Evolutionary conservation across 805 yeast species (phyloP).

Genomic region (Candida gorgasii): DNA sequence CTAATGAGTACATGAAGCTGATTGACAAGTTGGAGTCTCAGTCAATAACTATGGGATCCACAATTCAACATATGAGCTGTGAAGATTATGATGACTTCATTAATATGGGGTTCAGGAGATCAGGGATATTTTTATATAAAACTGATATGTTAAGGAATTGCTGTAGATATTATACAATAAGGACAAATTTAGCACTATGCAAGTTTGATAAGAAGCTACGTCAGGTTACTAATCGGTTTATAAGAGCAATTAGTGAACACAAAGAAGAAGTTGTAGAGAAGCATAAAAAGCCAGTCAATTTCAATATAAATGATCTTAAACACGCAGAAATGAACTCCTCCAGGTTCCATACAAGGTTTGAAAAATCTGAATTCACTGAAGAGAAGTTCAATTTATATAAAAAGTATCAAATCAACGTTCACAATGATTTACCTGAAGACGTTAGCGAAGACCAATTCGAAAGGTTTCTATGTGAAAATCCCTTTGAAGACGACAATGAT

Average conservation of each 20-base stretch:
- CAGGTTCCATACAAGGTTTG: constrained; percentile 48
- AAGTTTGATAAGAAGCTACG: constrained; percentile 65
- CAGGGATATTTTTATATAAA: constrained; percentile 65
- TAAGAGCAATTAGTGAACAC: constrained; percentile 31
- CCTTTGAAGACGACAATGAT: constrained; percentile 44
- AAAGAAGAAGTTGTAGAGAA: neutral
- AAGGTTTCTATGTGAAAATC: constrained; percentile 68
- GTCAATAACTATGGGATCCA: constrained; percentile 36
- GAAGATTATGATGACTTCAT: constrained; percentile 63
- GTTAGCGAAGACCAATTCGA: constrained; percentile 50
- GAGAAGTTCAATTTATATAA: constrained; percentile 66
- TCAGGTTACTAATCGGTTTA: constrained; percentile 62
- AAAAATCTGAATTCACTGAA: constrained; percentile 48
- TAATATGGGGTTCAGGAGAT: constrained; percentile 75
- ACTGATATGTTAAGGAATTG: constrained; percentile 73
- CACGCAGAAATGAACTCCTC: constrained; percentile 39
- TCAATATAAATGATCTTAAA: constrained; percentile 33
- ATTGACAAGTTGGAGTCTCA: constrained; percentile 17
- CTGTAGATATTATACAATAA: constrained; percentile 76
- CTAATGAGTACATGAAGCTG: constrained; percentile 30
- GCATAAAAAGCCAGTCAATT: constrained; percentile 6
- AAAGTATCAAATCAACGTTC: constrained; percentile 71
- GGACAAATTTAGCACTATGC: constrained; percentile 54
- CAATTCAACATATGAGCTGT: constrained; percentile 46
- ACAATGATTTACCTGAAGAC: constrained; percentile 56